Evolutionary conservation across 345 rosid species (phyloP).

Genomic region (Chamaenerion angustifolium): DNA sequence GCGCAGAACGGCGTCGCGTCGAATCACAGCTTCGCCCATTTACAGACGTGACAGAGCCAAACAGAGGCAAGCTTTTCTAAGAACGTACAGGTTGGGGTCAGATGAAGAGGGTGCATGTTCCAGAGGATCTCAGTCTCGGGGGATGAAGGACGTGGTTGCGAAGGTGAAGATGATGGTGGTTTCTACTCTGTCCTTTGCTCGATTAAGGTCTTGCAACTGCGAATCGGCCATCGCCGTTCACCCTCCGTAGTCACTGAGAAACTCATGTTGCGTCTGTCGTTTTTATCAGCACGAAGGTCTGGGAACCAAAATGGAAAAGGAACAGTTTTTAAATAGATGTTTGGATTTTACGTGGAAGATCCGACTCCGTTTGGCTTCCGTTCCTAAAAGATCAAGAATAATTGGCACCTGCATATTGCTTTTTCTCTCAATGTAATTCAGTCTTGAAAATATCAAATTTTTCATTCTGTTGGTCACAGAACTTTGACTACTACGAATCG

Average conservation of each 20-base stretch:
- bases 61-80: constrained; percentile 12
- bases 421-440: too few species aligned
- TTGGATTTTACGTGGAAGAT: too few species aligned
- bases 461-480: too few species aligned
- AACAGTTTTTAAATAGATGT: too few species aligned
- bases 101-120: background rate
- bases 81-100: constrained; percentile 8
- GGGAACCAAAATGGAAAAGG: too few species aligned
- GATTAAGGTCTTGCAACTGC: constrained; percentile 5
- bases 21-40: background rate
- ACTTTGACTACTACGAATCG: too few species aligned
- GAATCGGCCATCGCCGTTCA: constrained; percentile 4
- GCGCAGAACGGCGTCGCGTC: background rate
- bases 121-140: background rate
- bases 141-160: constrained; percentile 6
- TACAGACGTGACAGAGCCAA: constrained; percentile 9
- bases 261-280: background rate
- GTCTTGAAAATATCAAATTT: too few species aligned
- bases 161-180: constrained; percentile 3
- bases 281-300: too few species aligned
- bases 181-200: constrained; percentile 3
- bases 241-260: constrained; percentile 1
- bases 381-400: too few species aligned
- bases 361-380: too few species aligned
- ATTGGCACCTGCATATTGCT: too few species aligned